Percentiles rank a stretch among this genome's conserved stretches.
phyloP scores from a whole-genome alignment of 805 yeast species.

The Starmerella gropengiesseri region DNA sequence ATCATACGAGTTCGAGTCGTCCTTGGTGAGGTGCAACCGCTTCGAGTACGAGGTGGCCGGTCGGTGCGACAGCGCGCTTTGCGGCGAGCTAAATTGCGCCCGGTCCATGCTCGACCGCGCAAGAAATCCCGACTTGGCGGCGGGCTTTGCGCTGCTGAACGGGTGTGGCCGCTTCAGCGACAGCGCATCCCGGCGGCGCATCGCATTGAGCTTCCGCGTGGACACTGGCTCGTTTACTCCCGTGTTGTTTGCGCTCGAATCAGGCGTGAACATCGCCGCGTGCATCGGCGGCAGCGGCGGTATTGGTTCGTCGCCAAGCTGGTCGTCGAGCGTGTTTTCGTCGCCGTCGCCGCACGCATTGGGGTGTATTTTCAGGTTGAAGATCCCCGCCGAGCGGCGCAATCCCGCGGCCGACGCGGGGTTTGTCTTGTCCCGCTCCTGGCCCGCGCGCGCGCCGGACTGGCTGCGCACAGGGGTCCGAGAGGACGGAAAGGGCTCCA shows the following conservation, averaged over 20 bases:
- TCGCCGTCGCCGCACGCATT: background rate
- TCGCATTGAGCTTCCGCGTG: background rate
- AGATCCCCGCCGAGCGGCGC: constrained; percentile 33
- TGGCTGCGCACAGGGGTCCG: constrained; percentile 6
- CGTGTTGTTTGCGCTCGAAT: background rate
- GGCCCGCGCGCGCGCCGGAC: constrained; percentile 8
- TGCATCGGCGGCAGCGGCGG: constrained; percentile 5
- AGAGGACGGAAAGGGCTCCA: constrained; percentile 17
- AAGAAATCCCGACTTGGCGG: constrained; percentile 12
- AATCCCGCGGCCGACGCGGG: constrained; percentile 15
- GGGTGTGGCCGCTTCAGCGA: constrained; percentile 25
- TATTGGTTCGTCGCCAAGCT: constrained; percentile 9
- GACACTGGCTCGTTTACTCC: background rate
- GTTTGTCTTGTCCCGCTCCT: background rate
- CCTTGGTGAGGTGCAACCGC: constrained; percentile 11
- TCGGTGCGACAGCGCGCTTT: background rate
- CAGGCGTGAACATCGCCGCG: constrained; percentile 7
- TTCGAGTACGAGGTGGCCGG: constrained; percentile 5
- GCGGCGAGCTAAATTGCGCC: constrained; percentile 7
- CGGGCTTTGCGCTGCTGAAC: constrained; percentile 19
- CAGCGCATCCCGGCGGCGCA: background rate
- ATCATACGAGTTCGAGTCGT: background rate
- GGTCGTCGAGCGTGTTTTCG: constrained; percentile 2
- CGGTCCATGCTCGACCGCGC: constrained; percentile 10
- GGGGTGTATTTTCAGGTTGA: constrained; percentile 34